phyloP scores from a whole-genome alignment of 148 eudicot species.

The Vaccinium myrtillus region DNA sequence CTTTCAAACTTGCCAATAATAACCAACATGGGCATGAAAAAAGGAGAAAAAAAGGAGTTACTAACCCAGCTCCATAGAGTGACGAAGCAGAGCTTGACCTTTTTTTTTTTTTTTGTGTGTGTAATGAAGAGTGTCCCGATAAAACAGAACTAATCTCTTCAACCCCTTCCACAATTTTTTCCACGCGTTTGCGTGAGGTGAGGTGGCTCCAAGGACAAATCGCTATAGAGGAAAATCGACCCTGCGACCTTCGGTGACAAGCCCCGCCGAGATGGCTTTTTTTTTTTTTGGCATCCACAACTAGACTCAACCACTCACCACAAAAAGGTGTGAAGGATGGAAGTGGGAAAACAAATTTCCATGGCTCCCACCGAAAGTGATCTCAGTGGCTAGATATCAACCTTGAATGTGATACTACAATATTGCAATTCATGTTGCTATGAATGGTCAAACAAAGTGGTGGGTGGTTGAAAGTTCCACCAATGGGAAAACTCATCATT shows the following conservation, averaged over 20 bases:
- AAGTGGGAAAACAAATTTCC: background rate
- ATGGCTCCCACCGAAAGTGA: constrained; percentile 15
- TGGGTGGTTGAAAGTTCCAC: constrained; percentile 8
- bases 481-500: constrained; percentile 2
- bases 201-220: no score
- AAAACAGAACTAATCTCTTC: no score
- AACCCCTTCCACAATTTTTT: no score
- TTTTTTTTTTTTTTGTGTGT: background rate
- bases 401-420: constrained; percentile 33
- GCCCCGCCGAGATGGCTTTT: no score
- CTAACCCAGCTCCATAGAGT: background rate
- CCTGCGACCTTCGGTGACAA: no score
- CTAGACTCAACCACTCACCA: constrained; percentile 38
- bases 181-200: no score
- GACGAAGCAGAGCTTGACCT: background rate
- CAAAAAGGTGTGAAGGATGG: constrained; percentile 21
- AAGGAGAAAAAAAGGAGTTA: background rate
- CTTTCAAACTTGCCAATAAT: constrained; percentile 12
- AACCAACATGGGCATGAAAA: constrained; percentile 15
- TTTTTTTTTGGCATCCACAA: background rate
- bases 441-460: constrained; percentile 38
- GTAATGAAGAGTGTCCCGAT: no score
- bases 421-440: background rate
- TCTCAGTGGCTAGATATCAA: background rate
- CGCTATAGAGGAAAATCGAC: no score